Conservation (phyloP, 306 rosid genomes). For the Mucuna pruriens region DNA sequence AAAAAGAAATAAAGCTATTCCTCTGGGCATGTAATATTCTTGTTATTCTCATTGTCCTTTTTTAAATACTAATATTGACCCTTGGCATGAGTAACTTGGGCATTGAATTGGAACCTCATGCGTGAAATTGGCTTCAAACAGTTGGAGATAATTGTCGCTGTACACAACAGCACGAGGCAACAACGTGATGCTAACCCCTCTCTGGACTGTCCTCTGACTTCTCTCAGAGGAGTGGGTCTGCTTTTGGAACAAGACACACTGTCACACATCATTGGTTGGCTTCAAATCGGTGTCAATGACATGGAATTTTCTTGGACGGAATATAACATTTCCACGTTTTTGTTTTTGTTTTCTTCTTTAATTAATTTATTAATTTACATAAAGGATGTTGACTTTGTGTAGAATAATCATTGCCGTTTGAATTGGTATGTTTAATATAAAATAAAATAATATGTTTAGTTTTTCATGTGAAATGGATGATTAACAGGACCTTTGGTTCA, state of each 20-base stretch:
- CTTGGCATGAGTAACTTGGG: neutral
- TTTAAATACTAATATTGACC: neutral
- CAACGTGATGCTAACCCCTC: neutral
- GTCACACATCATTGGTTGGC: neutral
- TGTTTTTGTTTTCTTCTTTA: no score
- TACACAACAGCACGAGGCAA: neutral
- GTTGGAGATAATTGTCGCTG: conserved; percentile 15
- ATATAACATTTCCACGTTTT: neutral
- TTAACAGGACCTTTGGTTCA: neutral
- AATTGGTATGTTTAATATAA: neutral
- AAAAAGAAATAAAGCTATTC: no score
- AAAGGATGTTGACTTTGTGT: neutral
- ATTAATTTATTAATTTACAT: neutral
- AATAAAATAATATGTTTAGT: neutral
- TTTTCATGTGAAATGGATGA: neutral
- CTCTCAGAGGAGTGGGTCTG: neutral
- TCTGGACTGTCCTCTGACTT: neutral
- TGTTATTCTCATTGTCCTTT: neutral
- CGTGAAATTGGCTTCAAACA: neutral
- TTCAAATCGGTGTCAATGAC: neutral
- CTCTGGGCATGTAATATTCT: neutral
- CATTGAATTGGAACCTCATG: conserved; percentile 1
- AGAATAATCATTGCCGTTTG: neutral
- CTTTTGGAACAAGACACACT: neutral
- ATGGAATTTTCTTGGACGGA: neutral